Base-by-base conservation (phyloP, 306 rosid species). In the Herpetospermum pedunculosum region DNA sequence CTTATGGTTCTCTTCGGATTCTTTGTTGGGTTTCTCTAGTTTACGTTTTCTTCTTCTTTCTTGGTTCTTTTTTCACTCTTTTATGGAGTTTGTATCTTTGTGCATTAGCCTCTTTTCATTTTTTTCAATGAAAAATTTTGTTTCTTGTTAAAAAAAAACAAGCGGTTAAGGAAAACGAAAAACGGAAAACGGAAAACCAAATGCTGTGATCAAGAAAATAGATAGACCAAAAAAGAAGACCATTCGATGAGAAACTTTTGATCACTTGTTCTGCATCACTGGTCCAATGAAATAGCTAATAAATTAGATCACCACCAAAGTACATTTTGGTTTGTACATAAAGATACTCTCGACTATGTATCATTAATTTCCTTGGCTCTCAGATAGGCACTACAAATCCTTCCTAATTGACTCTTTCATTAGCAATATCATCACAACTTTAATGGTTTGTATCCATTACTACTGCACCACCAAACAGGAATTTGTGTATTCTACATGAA, bases 191-290 rank as follows among this genome's bases (percentile, higher is more conserved):
- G 8, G 25, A 2, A 44, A 44, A 46, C 23, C 16, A 44, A 69
- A 70, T 28, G 38, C 6, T 26, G 73, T 69, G 57, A 26, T 41
- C 74, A 13, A 46, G 74, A 46, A 70, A 28, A 44, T 68, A 44
- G 34, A 46, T 28, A 44, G 57, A 16, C 74, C 57, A 26, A 44
- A 69, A 70, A 26, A 3, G 32, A 46, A 8, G 9, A 15, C 74
- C 23, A 46, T 32, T 11, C 3, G 28, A 70, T 43, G 26, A 70
- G 54, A 44, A 28, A 29, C 41, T 46, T 28, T 46, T 8, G 35
- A 70, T 46, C 57, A 70, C 74, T 26, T 26, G 74, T 70, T 46
- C 57, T 28, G 40, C 74, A 29, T 46, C 57, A 47, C 13, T 46
- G 21, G 57, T 19, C 26, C 57, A 70, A 46, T 46, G 74, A 41